A percentile compares a stretch with the other conserved stretches of the same genome.
These are phyloP conservation scores for Umbelopsis isabellina DNA, from an alignment of 192 early-diverging fungal species.

Conservation along the genomic window DNA sequence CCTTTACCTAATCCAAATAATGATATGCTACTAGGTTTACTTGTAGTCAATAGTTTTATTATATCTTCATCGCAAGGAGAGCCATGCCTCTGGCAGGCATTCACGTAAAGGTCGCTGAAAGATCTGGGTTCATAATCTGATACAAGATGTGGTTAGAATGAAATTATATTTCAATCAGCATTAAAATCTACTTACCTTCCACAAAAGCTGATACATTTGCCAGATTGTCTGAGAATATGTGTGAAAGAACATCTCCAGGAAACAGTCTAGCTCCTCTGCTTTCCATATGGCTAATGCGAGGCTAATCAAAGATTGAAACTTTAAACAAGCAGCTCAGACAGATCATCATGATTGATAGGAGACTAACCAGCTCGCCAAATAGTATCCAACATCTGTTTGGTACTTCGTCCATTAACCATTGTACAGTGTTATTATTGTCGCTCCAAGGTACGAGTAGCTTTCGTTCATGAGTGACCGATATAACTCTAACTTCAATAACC, in stretches of 20 bases:
- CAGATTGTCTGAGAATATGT: neutral
- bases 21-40: neutral
- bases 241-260: neutral
- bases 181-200: neutral
- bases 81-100: neutral
- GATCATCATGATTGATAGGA: too few species aligned
- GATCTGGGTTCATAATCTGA: neutral
- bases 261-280: neutral
- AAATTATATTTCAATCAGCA: neutral
- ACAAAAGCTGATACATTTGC: neutral
- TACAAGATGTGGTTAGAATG: neutral
- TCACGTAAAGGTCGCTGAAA: neutral
- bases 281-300: conserved; percentile 8
- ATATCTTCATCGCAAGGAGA: neutral
- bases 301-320: neutral
- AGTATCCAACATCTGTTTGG: neutral
- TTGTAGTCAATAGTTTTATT: neutral
- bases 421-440: neutral
- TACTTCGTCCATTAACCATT: neutral
- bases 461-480: neutral
- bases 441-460: conserved; percentile 4
- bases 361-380: neutral
- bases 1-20: neutral
- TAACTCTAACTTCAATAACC: neutral
- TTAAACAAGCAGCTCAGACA: neutral